Evolutionary conservation across 257 asterid species (phyloP), one percentile per base, ranked within the genome.

Genomic region (Capsicum baccatum): DNA sequence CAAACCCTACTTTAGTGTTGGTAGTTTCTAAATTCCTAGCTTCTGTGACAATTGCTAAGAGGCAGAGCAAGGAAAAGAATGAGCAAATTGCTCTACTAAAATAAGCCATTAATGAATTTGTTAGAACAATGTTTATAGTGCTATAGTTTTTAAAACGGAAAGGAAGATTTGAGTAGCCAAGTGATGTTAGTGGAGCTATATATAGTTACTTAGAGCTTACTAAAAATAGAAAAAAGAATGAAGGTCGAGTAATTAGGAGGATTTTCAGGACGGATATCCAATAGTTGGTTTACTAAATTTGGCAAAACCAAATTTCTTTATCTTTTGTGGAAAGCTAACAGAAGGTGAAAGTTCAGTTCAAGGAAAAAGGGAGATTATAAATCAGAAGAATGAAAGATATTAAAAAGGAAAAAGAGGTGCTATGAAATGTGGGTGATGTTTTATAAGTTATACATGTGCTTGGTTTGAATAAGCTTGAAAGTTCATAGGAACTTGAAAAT

Each of bases 1-100:
- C 69, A 50, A 87, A 91, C 5, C 83, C 81, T 14, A 82, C 8
- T 5, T 66, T 66, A 76, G 13, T 76, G 0, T 54, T 52, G 7
- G 0, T 0, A 68, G 15, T 33, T 35, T 35, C 3, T 35, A 13
- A 6, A 76, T 21, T 52, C 26, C 81, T 79, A 67, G 79, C 14
- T 15, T 56, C n/a, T 19, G 71, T 42, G 13, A 26, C 79, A 17
- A 50, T 0, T n/a, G 42, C 80, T 35, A 74, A 70, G 26, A 57
- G 21, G 21, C 37, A 71, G 42, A 84, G 14, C 7, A 70, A 6
- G 78, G 58, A 10, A 33, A 81, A 5, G 11, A 60, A 37, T 70
- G 19, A 39, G 33, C 44, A 4, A 37, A 68, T 37, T 6, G 81
- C 64, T 76, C 47, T 76, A 76, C 7, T 26, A 26, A 76, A 76